Percentiles rank a stretch among this genome's conserved stretches.
Evolutionary conservation across 2,329 filamentous ascomycete species (phyloP).

Genomic region (Aureobasidium mangrovei): DNA sequence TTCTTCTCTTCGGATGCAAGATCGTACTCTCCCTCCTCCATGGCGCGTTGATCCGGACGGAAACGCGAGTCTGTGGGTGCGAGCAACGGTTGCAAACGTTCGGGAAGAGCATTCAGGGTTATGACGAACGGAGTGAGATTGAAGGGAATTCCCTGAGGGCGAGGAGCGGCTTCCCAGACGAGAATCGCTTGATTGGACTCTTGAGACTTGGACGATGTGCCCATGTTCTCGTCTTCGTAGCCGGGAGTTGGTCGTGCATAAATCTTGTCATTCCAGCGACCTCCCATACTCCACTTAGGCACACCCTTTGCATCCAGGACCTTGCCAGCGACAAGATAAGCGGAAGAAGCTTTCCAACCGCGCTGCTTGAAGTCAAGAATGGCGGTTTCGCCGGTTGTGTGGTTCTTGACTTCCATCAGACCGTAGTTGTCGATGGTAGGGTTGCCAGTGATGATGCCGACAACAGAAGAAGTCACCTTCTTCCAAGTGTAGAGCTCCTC

Average conservation of each 20-base stretch:
- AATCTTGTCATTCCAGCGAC: constrained; percentile 94
- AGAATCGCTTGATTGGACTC: constrained; percentile 65
- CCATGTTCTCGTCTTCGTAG: constrained; percentile 56
- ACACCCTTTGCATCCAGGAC: constrained; percentile 71
- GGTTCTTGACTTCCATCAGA: constrained; percentile 94
- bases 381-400: constrained; percentile 88
- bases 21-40: constrained; percentile 98
- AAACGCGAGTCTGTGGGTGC: constrained; percentile 92
- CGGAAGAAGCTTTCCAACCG: constrained; percentile 90
- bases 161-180: constrained; percentile 81
- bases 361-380: constrained; percentile 86
- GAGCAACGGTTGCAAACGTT: constrained; percentile 66
- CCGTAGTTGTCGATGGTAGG: constrained; percentile 98
- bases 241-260: constrained; percentile 90
- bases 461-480: constrained; percentile 94
- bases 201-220: constrained; percentile 20
- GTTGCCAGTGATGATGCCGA: constrained; percentile 95
- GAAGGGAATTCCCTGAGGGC: constrained; percentile 82
- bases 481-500: constrained; percentile 93
- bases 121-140: constrained; percentile 95
- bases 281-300: constrained; percentile 81
- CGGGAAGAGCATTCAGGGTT: constrained; percentile 84
- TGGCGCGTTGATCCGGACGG: constrained; percentile 87
- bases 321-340: constrained; percentile 81
- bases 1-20: constrained; percentile 90